Evolutionary conservation across 352 stramenopile genomes (phyloP).

Genomic region (Globisporangium solare): DNA sequence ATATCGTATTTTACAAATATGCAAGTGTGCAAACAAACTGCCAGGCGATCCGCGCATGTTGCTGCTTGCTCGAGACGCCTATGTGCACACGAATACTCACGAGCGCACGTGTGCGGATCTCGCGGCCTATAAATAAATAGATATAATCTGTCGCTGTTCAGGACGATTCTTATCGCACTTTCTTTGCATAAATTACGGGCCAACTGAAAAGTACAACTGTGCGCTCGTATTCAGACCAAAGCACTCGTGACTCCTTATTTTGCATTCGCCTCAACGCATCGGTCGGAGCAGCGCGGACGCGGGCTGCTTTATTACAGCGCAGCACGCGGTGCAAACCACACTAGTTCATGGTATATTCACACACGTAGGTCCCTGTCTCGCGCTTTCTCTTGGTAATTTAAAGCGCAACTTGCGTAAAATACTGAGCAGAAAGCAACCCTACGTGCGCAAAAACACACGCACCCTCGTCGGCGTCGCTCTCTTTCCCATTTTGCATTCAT

Average conservation of each 20-base stretch:
- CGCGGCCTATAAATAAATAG: constrained; percentile 5
- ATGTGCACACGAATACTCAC: background rate
- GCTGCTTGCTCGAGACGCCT: too few species aligned
- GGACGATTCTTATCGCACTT: constrained; percentile 2
- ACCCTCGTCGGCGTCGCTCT: background rate
- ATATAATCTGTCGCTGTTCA: background rate
- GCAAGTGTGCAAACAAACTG: too few species aligned
- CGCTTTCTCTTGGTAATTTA: background rate
- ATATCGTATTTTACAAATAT: too few species aligned
- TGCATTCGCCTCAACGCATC: background rate
- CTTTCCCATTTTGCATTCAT: background rate
- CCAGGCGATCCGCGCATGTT: too few species aligned
- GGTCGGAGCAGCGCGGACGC: background rate
- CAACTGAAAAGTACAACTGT: constrained; percentile 8
- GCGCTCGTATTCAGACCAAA: constrained; percentile 5
- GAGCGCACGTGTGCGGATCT: background rate
- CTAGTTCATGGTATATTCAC: too few species aligned
- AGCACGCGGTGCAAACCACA: too few species aligned
- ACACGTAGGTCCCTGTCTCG: background rate
- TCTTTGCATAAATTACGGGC: constrained; percentile 10
- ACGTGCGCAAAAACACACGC: constrained; percentile 10
- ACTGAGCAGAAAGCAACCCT: constrained; percentile 1
- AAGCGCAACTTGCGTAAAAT: constrained; percentile 1
- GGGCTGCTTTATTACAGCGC: too few species aligned
- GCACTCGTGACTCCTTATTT: too few species aligned